Evolutionary conservation across 345 rosid genomes (phyloP).

Genomic region (Eucalyptus microcorys): DNA sequence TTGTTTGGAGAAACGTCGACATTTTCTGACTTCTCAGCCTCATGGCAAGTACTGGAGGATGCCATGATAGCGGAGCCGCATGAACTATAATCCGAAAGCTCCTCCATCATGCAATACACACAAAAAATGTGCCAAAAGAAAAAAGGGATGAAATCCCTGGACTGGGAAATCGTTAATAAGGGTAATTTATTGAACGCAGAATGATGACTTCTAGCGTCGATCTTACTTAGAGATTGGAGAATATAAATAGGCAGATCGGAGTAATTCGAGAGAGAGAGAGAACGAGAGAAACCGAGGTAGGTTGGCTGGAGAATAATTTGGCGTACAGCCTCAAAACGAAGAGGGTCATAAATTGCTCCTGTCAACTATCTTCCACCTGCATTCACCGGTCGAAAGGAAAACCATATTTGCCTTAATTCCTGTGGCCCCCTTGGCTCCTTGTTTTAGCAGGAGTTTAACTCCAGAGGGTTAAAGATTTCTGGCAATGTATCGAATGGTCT

Average conservation of each 20-base stretch:
- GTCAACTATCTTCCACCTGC: slow-evolving; percentile 10
- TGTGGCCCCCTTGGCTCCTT: slow-evolving; percentile 52
- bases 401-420: slow-evolving; percentile 28
- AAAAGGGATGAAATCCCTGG: not conserved
- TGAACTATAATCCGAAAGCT: not conserved
- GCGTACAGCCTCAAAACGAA: slow-evolving; percentile 29
- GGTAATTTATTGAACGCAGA: not conserved
- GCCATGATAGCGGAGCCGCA: not conserved
- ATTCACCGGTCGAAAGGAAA: slow-evolving; percentile 31
- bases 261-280: slow-evolving; percentile 4
- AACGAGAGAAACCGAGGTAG: slow-evolving; percentile 2
- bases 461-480: slow-evolving; percentile 47
- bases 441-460: slow-evolving; percentile 28
- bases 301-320: slow-evolving; percentile 57
- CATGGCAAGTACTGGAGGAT: slow-evolving; percentile 12
- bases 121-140: not conserved
- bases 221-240: not conserved
- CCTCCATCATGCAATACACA: not conserved
- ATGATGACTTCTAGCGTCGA: not conserved
- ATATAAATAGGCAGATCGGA: not conserved
- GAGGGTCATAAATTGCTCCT: not conserved
- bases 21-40: not conserved
- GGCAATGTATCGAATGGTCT: slow-evolving; percentile 15
- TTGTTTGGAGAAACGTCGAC: not conserved
- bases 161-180: not conserved